Percentiles rank a stretch among this genome's conserved stretches.
Conservation (phyloP, 495 filamentous ascomycete genomes). For the Penicillium salamii region DNA sequence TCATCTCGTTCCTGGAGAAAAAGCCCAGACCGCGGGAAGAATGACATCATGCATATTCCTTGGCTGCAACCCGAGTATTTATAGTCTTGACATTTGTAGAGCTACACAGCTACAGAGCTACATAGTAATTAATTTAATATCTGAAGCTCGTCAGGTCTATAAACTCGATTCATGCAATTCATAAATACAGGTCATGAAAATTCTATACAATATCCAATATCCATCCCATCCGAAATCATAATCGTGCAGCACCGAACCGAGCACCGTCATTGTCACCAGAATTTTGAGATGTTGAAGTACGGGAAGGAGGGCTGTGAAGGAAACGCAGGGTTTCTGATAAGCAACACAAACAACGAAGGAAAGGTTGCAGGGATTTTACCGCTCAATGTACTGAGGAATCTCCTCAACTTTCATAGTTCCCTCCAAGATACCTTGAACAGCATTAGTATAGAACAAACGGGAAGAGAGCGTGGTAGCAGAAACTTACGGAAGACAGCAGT, state of each 20-base stretch:
- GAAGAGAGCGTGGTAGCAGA: not conserved
- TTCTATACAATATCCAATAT: conserved; percentile 13
- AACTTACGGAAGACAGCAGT: conserved; percentile 69
- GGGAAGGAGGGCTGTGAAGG: conserved; percentile 23
- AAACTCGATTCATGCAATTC: not conserved
- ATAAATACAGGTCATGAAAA: conserved; percentile 10
- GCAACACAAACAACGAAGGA: conserved; percentile 23
- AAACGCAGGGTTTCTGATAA: conserved; percentile 27
- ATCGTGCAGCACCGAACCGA: conserved; percentile 21
- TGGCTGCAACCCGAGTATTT: not conserved
- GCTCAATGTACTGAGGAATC: conserved; percentile 45
- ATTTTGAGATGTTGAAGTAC: conserved; percentile 12
- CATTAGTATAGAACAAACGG: conserved; percentile 12
- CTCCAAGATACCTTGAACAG: conserved; percentile 35
- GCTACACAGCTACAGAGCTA: not conserved
- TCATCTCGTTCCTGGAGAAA: conserved; percentile 11
- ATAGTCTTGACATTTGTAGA: not conserved
- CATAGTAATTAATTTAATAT: not conserved
- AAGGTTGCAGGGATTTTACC: conserved; percentile 33
- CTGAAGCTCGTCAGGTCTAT: not conserved
- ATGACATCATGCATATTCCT: conserved; percentile 11
- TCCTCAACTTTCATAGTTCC: conserved; percentile 42
- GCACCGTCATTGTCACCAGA: conserved; percentile 18
- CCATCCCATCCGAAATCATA: conserved; percentile 16
- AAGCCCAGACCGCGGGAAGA: conserved; percentile 5